phyloP scores from a whole-genome alignment of 2,329 filamentous ascomycete genomes.

The Paraconiothyrium brasiliense region DNA sequence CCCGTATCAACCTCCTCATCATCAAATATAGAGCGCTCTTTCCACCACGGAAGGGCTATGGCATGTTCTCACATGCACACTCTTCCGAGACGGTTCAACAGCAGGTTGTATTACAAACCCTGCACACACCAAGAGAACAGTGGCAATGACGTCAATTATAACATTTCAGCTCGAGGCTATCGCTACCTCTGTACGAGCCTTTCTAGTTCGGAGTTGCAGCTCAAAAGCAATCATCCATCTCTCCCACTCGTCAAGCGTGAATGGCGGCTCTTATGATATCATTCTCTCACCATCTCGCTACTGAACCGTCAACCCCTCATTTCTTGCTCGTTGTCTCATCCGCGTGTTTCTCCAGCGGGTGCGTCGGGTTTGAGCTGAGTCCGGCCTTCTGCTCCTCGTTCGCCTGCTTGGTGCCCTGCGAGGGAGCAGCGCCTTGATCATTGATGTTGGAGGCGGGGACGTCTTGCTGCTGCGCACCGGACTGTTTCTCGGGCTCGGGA shows the following conservation, averaged over 20 bases:
- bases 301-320: constrained; percentile 15
- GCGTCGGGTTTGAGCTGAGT: constrained; percentile 71
- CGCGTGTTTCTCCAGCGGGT: constrained; percentile 68
- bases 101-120: neutral
- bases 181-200: neutral
- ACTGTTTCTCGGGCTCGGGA: constrained; percentile 75
- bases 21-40: neutral
- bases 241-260: neutral
- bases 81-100: neutral
- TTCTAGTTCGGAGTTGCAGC: neutral
- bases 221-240: neutral
- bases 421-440: constrained; percentile 57
- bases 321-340: constrained; percentile 70
- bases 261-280: neutral
- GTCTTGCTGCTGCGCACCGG: constrained; percentile 70
- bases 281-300: neutral
- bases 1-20: neutral
- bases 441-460: constrained; percentile 67
- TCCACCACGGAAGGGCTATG: neutral
- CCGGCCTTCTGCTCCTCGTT: constrained; percentile 57
- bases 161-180: constrained; percentile 1
- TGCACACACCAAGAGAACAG: neutral
- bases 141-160: constrained; percentile 4
- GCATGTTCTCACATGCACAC: neutral
- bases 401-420: constrained; percentile 59